Percentiles rank a stretch among this genome's conserved stretches.
Conservation (phyloP, 2,329 filamentous ascomycete genomes). For the Thielaviopsis cerberus region DNA sequence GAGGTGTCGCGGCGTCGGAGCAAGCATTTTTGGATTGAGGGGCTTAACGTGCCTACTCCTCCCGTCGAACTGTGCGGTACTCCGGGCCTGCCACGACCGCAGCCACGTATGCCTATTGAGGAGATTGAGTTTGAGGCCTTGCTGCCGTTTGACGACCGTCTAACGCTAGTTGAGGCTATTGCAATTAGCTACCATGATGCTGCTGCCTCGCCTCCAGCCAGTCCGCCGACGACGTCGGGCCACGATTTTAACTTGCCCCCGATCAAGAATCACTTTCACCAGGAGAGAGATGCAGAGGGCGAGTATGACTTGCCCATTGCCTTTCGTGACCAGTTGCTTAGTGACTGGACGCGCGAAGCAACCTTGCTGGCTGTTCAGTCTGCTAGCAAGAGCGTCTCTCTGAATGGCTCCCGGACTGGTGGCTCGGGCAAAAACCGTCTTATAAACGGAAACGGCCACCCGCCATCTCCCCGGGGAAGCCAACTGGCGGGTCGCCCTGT, state of each 20-base stretch:
- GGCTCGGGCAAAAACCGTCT: slow-evolving; percentile 35
- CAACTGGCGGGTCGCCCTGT: slow-evolving; percentile 32
- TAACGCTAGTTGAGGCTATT: slow-evolving; percentile 55
- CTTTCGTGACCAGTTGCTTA: slow-evolving; percentile 57
- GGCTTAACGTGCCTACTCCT: slow-evolving; percentile 51
- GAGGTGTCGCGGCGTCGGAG: slow-evolving; percentile 59
- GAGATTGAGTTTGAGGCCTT: slow-evolving; percentile 44
- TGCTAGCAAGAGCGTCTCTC: slow-evolving; percentile 50
- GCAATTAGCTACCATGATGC: slow-evolving; percentile 49
- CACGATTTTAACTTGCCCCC: slow-evolving; percentile 20
- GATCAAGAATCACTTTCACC: slow-evolving; percentile 1
- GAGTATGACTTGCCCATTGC: slow-evolving; percentile 43
- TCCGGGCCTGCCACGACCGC: slow-evolving; percentile 27
- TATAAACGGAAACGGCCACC: slow-evolving; percentile 30
- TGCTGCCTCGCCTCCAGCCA: slow-evolving; percentile 44
- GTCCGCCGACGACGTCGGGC: slow-evolving; percentile 50
- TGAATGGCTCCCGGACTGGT: slow-evolving; percentile 55
- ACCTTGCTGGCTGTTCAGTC: slow-evolving; percentile 52
- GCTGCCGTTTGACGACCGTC: slow-evolving; percentile 56
- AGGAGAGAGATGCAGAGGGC: slow-evolving; percentile 17
- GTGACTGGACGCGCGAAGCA: slow-evolving; percentile 61
- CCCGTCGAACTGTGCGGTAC: slow-evolving; percentile 41
- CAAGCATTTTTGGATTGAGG: slow-evolving; percentile 62
- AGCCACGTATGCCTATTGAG: slow-evolving; percentile 29
- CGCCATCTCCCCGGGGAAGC: slow-evolving; percentile 21